These are phyloP conservation scores for Smittium culicis DNA, from an alignment of 371 early-diverging fungal genomes.

Conservation along the genomic window DNA sequence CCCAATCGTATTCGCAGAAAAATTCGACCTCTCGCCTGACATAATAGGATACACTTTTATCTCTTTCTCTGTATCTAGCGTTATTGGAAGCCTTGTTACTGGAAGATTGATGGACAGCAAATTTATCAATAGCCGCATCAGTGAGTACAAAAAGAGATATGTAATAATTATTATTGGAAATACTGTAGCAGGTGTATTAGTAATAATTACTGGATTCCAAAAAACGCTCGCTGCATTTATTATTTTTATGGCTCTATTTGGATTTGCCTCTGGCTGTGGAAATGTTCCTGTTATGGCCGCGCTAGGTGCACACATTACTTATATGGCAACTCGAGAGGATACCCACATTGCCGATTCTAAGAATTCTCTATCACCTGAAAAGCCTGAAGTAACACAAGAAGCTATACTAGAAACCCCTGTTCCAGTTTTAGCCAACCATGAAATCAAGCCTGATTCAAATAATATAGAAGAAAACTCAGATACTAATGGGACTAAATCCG, in stretches of 20 bases:
- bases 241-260: slow-evolving; percentile 22
- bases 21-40: slow-evolving; percentile 14
- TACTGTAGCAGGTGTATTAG: slow-evolving; percentile 15
- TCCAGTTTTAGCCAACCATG: not conserved
- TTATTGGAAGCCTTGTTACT: slow-evolving; percentile 19
- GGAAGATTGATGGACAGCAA: slow-evolving; percentile 7
- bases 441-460: not conserved
- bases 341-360: not conserved
- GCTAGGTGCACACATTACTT: slow-evolving; percentile 25
- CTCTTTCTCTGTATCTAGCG: slow-evolving; percentile 27
- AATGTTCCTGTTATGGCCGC: slow-evolving; percentile 29
- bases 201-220: slow-evolving; percentile 21
- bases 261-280: slow-evolving; percentile 18
- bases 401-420: not conserved
- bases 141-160: slow-evolving; percentile 28
- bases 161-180: slow-evolving; percentile 21
- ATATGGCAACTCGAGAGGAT: slow-evolving; percentile 6
- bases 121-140: not conserved
- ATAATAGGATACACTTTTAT: slow-evolving; percentile 31
- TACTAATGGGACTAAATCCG: not conserved
- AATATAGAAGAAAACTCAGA: not conserved
- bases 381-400: not conserved
- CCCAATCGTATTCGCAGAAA: slow-evolving; percentile 21
- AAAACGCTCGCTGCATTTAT: slow-evolving; percentile 19
- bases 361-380: not conserved